These are phyloP conservation scores for Sclerotinia sclerotiorum DNA, from an alignment of 2,329 filamentous ascomycete species.

Conservation along the genomic window DNA sequence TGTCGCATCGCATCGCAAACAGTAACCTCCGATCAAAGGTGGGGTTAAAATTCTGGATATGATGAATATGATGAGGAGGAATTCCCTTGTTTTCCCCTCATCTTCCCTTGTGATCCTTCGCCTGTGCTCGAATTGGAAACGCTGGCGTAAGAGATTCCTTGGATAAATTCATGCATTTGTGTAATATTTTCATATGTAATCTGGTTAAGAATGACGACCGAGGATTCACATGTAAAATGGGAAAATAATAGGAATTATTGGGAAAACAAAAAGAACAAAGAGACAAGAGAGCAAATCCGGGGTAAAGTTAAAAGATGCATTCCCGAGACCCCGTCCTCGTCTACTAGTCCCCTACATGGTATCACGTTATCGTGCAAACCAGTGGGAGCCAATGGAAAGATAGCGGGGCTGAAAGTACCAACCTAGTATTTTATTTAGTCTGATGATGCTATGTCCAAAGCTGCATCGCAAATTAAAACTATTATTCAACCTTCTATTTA, in stretches of 20 bases:
- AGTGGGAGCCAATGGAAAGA: too few relatives aligned
- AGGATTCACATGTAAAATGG: background rate
- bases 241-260: background rate
- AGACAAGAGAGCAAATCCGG: background rate
- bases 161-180: background rate
- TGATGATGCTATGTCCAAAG: too few relatives aligned
- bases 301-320: background rate
- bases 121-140: background rate
- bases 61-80: background rate
- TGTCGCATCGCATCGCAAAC: conserved; percentile 24
- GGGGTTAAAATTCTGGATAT: background rate
- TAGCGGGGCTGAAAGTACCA: too few relatives aligned
- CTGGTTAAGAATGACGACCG: background rate
- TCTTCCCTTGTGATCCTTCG: background rate
- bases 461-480: too few relatives aligned
- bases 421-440: too few relatives aligned
- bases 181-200: background rate
- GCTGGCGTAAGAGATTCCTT: background rate
- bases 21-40: conserved; percentile 22
- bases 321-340: too few relatives aligned
- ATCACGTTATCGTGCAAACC: too few relatives aligned
- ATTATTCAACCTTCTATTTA: too few relatives aligned
- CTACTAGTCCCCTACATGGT: too few relatives aligned
- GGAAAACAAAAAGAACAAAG: too few relatives aligned
- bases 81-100: background rate